Base-by-base conservation (phyloP, 768 basidiomycete genomes). In the Collybiopsis luxurians region DNA sequence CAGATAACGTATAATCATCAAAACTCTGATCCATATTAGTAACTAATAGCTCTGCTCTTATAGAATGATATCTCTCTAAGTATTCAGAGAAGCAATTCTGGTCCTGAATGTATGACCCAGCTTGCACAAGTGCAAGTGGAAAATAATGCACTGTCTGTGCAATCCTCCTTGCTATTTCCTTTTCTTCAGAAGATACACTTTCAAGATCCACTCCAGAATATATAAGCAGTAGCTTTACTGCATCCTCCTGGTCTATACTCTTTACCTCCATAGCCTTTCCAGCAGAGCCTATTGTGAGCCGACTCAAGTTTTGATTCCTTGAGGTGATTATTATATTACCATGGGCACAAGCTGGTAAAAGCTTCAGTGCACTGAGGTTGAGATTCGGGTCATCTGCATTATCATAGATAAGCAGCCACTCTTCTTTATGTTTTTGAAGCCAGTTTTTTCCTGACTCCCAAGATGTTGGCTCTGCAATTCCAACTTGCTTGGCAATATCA, bases 281-380 rank as follows among this genome's bases (percentile, higher is more conserved):
- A 38, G 36, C 17, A 9, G 19, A 30, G 24, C 27, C 24, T 28
- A 26, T 23, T 9, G 27, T 28, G 10, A 30, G 19, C 48, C 21
- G 30, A 15, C 19, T 6, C 10, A n/a, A 19, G 6, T 21, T 19
- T 13, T 28, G 38, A 34, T 58, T 58, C 19, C 50, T 28, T 7
- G 50, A 39, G 12, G 56, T 58, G 13, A 58, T 44, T 5, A 58
- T 13, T 21, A 58, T 43, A 34, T 58, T 58, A 3, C 56, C 56
- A 53, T 43, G 52, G 34, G 31, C 7, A 23, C 50, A 54, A 24
- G 26, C 6, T n/a, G 56, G 56, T 21, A 58, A 26, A 24, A 26
- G 53, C 7, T 17, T 28, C 17, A n/a, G n/a, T n/a, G n/a, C n/a
- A n/a, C 26, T 13, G 4, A 58, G 31, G 30, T 58, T 40, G 15